A percentile compares a stretch with the other conserved stretches of the same genome.
Evolutionary conservation across 805 yeast genomes (phyloP).

Genomic region (Yarrowia phangngaensis): DNA sequence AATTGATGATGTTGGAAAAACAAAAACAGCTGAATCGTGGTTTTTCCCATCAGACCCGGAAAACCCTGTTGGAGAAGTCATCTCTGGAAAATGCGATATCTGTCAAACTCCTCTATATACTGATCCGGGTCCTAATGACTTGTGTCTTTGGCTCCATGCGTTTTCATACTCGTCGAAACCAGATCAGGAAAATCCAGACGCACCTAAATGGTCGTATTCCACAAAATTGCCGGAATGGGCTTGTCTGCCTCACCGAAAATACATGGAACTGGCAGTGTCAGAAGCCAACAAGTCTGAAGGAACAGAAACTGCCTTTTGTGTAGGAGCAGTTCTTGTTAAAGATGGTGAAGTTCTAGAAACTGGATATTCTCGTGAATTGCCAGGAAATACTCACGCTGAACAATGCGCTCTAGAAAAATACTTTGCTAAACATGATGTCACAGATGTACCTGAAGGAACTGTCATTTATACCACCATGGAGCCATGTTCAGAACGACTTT

Average conservation of each 20-base stretch:
- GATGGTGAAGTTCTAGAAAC: constrained; percentile 63
- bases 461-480: constrained; percentile 95
- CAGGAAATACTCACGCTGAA: constrained; percentile 97
- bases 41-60: constrained; percentile 42
- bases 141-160: constrained; percentile 90
- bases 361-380: constrained; percentile 86
- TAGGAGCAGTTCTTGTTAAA: constrained; percentile 81
- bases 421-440: constrained; percentile 40
- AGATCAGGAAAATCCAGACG: constrained; percentile 28
- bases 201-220: constrained; percentile 59
- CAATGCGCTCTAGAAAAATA: constrained; percentile 87
- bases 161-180: constrained; percentile 51
- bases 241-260: constrained; percentile 49
- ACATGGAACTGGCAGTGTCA: constrained; percentile 71
- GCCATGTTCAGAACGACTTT: constrained; percentile 83
- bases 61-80: constrained; percentile 57
- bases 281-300: constrained; percentile 79
- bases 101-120: constrained; percentile 72
- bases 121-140: constrained; percentile 85
- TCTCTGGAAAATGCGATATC: constrained; percentile 55
- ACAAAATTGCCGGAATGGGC: constrained; percentile 88
- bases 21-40: constrained; percentile 62
- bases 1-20: constrained; percentile 62
- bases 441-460: constrained; percentile 63
- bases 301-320: constrained; percentile 82